Evolutionary conservation across 140 eudicot genomes (phyloP).

Genomic region (Senecio squalidus): DNA sequence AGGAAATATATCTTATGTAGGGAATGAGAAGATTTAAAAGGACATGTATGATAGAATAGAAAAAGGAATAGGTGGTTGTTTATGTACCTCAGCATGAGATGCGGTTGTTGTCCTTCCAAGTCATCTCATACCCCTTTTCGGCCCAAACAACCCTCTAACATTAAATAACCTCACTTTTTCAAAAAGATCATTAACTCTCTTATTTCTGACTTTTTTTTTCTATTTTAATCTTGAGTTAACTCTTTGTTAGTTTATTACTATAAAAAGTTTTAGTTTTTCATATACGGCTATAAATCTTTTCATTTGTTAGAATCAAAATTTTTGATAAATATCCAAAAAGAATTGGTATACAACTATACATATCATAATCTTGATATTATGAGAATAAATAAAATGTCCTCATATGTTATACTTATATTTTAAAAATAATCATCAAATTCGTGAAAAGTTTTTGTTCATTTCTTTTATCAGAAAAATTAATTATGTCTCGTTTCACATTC

Average conservation of each 20-base stretch:
- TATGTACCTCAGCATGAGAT: constrained; percentile 29
- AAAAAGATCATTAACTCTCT: neutral
- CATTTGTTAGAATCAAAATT: no score
- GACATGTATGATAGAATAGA: neutral
- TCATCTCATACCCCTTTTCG: constrained; percentile 17
- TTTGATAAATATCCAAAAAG: no score
- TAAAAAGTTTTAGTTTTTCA: neutral
- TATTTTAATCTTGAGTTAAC: neutral
- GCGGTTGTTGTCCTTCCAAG: constrained; percentile 28
- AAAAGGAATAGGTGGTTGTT: constrained; percentile 29
- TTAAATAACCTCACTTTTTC: constrained; percentile 16
- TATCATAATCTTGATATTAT: no score
- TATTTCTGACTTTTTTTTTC: neutral
- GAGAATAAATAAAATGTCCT: no score
- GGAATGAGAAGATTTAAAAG: constrained; percentile 6
- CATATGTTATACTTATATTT: no score
- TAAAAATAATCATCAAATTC: no score
- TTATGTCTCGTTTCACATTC: no score
- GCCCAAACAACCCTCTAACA: constrained; percentile 8
- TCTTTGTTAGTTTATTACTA: no score
- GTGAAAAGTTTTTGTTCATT: no score
- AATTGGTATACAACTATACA: no score
- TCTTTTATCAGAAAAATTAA: no score
- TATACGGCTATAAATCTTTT: no score
- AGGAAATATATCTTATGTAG: constrained; percentile 6